Evolutionary conservation across 176 grass and related monocot species (phyloP).

Genomic region (Pontederia crassipes): DNA sequence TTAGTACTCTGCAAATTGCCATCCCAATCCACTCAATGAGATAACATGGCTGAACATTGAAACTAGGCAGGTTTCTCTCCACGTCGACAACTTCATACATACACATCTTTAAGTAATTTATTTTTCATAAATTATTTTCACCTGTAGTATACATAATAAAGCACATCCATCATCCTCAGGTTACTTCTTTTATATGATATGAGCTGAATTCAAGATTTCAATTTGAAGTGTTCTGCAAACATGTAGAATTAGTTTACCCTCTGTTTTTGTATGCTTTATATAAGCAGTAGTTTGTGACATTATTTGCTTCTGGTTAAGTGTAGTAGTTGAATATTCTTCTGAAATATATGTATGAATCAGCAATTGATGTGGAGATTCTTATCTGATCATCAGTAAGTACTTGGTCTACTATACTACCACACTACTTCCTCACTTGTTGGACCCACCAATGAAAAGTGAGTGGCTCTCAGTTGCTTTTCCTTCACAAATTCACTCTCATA

Average conservation of each 20-base stretch:
- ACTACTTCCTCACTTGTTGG: too few relatives aligned
- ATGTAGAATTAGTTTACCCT: neutral
- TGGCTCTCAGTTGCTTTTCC: too few relatives aligned
- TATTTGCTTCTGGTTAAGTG: conserved; percentile 7
- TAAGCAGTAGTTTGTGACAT: neutral
- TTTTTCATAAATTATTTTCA: too few relatives aligned
- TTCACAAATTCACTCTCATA: too few relatives aligned
- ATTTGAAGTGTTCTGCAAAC: too few relatives aligned
- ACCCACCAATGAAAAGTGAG: too few relatives aligned
- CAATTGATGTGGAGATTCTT: conserved; percentile 25
- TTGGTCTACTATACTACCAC: too few relatives aligned
- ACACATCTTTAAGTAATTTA: too few relatives aligned
- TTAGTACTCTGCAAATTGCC: neutral
- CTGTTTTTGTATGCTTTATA: neutral
- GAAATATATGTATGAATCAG: neutral
- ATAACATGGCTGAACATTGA: neutral
- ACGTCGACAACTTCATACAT: conserved; percentile 25
- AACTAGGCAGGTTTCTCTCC: conserved; percentile 24
- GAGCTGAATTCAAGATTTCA: too few relatives aligned
- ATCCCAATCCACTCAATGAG: neutral
- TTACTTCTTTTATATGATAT: too few relatives aligned
- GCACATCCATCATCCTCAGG: too few relatives aligned
- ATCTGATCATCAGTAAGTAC: neutral
- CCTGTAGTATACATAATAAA: too few relatives aligned
- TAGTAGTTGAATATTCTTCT: neutral